Percentiles rank a stretch among this genome's conserved stretches.
phyloP scores from a whole-genome alignment of 768 basidiomycete species.

The Rhizopogon vesiculosus region DNA sequence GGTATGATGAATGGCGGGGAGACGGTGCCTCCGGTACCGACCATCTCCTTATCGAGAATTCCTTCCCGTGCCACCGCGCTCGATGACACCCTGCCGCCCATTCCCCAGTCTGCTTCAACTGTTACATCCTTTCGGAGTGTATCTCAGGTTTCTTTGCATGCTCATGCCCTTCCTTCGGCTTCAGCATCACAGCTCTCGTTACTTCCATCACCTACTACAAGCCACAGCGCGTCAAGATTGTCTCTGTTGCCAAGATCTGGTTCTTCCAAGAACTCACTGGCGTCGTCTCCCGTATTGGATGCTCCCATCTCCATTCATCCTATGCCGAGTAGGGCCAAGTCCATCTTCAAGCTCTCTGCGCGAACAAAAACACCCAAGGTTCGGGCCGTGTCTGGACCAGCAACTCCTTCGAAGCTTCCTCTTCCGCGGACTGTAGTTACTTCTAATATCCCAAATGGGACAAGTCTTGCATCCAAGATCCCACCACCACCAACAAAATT shows the following conservation, averaged over 20 bases:
- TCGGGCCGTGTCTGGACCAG: conserved; percentile 3
- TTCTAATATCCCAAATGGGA: neutral
- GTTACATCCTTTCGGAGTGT: conserved; percentile 17
- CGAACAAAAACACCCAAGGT: conserved; percentile 20
- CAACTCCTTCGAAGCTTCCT: conserved; percentile 14
- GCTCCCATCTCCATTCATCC: conserved; percentile 7
- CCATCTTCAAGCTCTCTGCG: conserved; percentile 23
- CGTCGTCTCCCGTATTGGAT: conserved; percentile 19
- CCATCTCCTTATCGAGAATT: conserved; percentile 14
- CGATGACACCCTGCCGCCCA: conserved; percentile 15
- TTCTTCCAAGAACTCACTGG: conserved; percentile 23
- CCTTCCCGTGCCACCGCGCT: conserved; percentile 14
- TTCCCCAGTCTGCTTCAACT: conserved; percentile 25
- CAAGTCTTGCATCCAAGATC: conserved; percentile 10
- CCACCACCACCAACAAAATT: conserved; percentile 21
- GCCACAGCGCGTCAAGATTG: conserved; percentile 11
- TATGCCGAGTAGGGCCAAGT: conserved; percentile 16
- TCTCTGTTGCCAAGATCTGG: conserved; percentile 18
- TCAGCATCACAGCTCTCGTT: conserved; percentile 18
- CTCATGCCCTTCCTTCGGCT: neutral
- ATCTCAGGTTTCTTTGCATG: conserved; percentile 18
- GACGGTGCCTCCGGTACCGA: neutral
- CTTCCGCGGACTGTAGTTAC: conserved; percentile 1
- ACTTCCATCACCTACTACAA: neutral
- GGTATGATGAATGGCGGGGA: neutral